Conservation (phyloP, 306 rosid genomes). For the Castanea mollissima region DNA sequence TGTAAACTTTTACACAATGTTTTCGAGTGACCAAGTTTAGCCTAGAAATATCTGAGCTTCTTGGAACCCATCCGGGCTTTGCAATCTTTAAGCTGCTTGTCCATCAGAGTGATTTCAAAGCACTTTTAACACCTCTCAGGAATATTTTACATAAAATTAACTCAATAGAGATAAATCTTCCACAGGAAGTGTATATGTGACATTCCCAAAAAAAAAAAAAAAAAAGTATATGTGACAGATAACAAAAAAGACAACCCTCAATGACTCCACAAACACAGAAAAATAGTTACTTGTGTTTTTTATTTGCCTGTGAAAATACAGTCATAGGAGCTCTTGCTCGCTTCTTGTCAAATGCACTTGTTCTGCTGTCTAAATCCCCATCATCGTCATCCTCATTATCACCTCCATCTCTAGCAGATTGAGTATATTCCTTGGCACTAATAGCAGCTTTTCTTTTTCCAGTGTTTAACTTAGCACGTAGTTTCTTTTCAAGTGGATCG, state of each 20-base stretch:
- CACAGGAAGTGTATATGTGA: background rate
- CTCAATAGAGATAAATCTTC: background rate
- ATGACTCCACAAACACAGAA: background rate
- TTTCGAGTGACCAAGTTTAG: background rate
- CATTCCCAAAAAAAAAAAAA: background rate
- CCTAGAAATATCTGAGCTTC: too few relatives aligned
- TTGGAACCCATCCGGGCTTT: too few relatives aligned
- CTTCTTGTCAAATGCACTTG: slow-evolving; percentile 58
- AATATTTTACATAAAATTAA: background rate
- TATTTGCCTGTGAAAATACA: slow-evolving; percentile 32
- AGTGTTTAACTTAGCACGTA: slow-evolving; percentile 52
- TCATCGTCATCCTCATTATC: slow-evolving; percentile 36
- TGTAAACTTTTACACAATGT: background rate
- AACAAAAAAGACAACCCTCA: background rate
- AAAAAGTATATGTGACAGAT: background rate
- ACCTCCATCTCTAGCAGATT: slow-evolving; percentile 22
- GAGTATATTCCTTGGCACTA: slow-evolving; percentile 37
- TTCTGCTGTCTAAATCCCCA: slow-evolving; percentile 63
- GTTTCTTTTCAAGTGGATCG: slow-evolving; percentile 69
- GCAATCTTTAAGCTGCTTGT: background rate
- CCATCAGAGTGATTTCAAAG: background rate
- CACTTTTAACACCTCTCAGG: background rate
- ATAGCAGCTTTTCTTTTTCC: slow-evolving; percentile 58
- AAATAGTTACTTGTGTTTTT: slow-evolving; percentile 43
- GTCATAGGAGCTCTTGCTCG: slow-evolving; percentile 37